Percentiles rank a stretch among this genome's conserved stretches.
Conservation (phyloP, 2,329 filamentous ascomycete species). For the Thelonectria blattea region DNA sequence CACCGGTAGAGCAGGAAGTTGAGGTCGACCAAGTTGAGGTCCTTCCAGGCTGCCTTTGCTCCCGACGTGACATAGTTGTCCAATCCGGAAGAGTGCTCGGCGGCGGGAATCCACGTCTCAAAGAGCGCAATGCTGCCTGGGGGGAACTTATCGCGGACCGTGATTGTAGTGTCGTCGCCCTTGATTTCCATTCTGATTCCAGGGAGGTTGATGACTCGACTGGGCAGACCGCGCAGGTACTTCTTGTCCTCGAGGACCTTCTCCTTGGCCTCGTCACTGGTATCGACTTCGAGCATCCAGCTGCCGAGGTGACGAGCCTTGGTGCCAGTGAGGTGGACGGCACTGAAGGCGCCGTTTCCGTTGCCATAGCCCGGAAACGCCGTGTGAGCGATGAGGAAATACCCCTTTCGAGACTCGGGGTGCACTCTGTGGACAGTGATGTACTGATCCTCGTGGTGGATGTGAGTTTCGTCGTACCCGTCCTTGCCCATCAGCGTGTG, state of each 20-base stretch:
- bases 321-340: conserved; percentile 82
- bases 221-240: conserved; percentile 81
- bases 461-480: conserved; percentile 91
- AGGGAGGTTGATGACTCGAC: conserved; percentile 75
- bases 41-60: conserved; percentile 77
- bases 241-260: conserved; percentile 71
- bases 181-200: conserved; percentile 76
- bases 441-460: conserved; percentile 95
- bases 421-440: conserved; percentile 96
- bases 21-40: conserved; percentile 78
- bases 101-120: conserved; percentile 92
- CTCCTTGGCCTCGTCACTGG: conserved; percentile 71
- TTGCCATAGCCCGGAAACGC: conserved; percentile 91
- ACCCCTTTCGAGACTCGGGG: conserved; percentile 87
- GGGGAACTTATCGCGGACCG: conserved; percentile 81
- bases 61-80: conserved; percentile 87
- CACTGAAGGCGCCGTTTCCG: conserved; percentile 78
- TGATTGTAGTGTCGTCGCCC: conserved; percentile 77
- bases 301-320: conserved; percentile 85
- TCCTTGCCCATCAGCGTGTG: conserved; percentile 96
- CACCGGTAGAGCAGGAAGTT: conserved; percentile 93
- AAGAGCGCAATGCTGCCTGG: conserved; percentile 95
- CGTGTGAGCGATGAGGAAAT: conserved; percentile 95
- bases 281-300: conserved; percentile 90
- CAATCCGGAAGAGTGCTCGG: conserved; percentile 81